Percentiles rank a stretch among this genome's conserved stretches.
Evolutionary conservation across 2,329 filamentous ascomycete species (phyloP).

Genomic region (Diaporthe ilicicola): DNA sequence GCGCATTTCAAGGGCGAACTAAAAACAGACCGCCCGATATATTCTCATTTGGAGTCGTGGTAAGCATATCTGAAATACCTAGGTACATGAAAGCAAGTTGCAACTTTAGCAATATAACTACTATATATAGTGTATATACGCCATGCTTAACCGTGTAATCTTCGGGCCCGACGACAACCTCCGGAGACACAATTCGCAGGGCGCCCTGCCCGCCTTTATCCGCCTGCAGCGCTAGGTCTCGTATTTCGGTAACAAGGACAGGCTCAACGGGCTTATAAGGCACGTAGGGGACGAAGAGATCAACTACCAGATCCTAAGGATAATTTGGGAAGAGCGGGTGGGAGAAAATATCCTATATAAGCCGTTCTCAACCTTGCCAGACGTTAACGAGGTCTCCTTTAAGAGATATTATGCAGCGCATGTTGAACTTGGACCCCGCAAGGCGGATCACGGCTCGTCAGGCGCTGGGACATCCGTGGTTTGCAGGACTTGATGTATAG

Average conservation of each 20-base stretch:
- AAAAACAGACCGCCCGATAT: background rate
- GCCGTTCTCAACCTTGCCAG: background rate
- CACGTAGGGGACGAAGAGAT: background rate
- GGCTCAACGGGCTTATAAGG: background rate
- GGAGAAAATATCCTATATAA: background rate
- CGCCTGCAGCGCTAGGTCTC: background rate
- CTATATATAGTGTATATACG: background rate
- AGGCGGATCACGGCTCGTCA: background rate
- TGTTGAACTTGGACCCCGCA: background rate
- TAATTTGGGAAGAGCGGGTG: background rate
- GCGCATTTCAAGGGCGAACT: conserved; percentile 8
- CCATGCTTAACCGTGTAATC: background rate
- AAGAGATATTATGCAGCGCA: background rate
- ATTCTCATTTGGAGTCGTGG: background rate
- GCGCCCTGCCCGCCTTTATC: background rate
- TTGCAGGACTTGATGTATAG: background rate
- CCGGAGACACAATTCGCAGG: background rate
- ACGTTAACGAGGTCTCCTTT: background rate
- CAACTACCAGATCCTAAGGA: background rate
- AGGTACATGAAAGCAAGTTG: too few relatives aligned
- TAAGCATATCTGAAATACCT: background rate
- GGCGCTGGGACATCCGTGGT: background rate
- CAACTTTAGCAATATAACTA: background rate
- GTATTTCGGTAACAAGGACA: background rate
- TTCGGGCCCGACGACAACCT: background rate